phyloP scores from a whole-genome alignment of 257 asterid genomes.

The Forsythia suspensa region DNA sequence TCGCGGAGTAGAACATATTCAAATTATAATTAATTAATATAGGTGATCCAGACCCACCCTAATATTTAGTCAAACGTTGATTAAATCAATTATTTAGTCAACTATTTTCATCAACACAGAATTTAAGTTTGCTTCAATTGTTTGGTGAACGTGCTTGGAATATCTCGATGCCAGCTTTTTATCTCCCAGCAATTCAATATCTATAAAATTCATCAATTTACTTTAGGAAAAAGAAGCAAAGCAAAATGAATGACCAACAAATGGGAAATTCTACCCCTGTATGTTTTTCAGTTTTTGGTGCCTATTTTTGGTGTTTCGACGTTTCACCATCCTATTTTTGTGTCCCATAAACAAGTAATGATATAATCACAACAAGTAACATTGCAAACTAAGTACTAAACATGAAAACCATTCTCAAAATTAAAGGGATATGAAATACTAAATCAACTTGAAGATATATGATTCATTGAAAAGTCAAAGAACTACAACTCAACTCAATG shows the following conservation, averaged over 20 bases:
- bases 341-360: too few relatives aligned
- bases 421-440: conserved; percentile 11
- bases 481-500: conserved; percentile 9
- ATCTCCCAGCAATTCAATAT: background rate
- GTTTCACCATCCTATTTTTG: too few relatives aligned
- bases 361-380: background rate
- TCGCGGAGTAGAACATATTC: too few relatives aligned
- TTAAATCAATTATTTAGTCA: too few relatives aligned
- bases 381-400: conserved; percentile 6
- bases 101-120: too few relatives aligned
- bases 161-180: background rate
- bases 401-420: background rate
- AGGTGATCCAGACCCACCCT: too few relatives aligned
- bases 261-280: too few relatives aligned
- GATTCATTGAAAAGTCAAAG: conserved; percentile 7
- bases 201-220: background rate
- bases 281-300: too few relatives aligned
- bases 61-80: too few relatives aligned
- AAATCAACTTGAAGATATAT: background rate
- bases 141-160: background rate
- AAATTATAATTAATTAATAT: too few relatives aligned
- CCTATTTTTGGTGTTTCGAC: too few relatives aligned
- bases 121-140: background rate
- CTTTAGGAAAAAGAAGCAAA: background rate
- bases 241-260: background rate